Conservation (phyloP, 2,329 filamentous ascomycete genomes). For the Ilyonectria sp. region DNA sequence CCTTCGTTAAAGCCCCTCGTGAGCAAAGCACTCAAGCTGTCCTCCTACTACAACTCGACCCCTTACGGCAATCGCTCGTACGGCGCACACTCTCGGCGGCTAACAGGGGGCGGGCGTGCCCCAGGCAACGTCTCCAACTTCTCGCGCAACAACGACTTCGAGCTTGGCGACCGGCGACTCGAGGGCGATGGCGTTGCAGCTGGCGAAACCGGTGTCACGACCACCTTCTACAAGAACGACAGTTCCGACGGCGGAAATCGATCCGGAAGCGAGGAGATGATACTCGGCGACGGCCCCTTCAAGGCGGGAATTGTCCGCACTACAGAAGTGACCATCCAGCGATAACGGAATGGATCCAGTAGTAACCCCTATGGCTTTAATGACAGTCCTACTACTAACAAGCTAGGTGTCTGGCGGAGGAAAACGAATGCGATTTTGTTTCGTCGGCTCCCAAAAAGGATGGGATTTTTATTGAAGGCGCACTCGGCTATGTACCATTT, state of each 20-base stretch:
- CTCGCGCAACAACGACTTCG: slow-evolving; percentile 28
- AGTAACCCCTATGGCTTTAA: not conserved
- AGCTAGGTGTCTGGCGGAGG: not conserved
- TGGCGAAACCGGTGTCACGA: slow-evolving; percentile 8
- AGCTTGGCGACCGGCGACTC: slow-evolving; percentile 31
- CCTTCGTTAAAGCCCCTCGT: slow-evolving; percentile 57
- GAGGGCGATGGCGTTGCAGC: slow-evolving; percentile 7
- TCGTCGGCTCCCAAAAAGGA: slow-evolving; percentile 6
- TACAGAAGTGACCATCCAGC: slow-evolving; percentile 28
- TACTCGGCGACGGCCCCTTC: slow-evolving; percentile 20
- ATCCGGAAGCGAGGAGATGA: slow-evolving; percentile 34
- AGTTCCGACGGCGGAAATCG: slow-evolving; percentile 11
- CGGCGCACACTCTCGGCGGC: slow-evolving; percentile 21
- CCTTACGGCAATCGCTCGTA: slow-evolving; percentile 28
- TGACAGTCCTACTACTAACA: not conserved
- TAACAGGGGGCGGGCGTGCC: slow-evolving; percentile 14
- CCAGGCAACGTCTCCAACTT: slow-evolving; percentile 14
- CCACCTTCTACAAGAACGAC: slow-evolving; percentile 28
- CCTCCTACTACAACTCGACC: slow-evolving; percentile 26
- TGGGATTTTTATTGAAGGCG: slow-evolving; percentile 4
- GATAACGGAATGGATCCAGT: not conserved
- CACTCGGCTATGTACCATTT: not conserved
- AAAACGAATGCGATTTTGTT: slow-evolving; percentile 2
- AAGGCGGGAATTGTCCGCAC: slow-evolving; percentile 31
- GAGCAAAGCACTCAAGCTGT: slow-evolving; percentile 47